A percentile compares a stretch with the other conserved stretches of the same genome.
Conservation (phyloP, 225 moss, liverwort and hornwort genomes). For the Pleurozium schreberi region DNA sequence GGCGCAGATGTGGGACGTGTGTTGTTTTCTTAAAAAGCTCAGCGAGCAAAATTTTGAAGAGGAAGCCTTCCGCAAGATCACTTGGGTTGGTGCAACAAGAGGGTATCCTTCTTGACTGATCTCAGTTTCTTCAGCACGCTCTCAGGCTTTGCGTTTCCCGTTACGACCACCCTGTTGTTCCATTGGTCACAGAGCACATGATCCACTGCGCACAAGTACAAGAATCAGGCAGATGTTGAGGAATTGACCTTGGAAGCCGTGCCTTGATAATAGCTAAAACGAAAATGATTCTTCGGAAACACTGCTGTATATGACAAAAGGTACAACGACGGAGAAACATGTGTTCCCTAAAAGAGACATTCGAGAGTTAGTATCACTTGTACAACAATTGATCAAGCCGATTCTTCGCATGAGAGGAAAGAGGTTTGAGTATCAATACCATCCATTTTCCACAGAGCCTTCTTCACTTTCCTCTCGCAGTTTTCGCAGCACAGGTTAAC, state of each 20-base stretch:
- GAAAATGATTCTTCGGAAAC: neutral
- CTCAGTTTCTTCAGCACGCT: slow-evolving; percentile 24
- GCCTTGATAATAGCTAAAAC: neutral
- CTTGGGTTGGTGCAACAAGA: slow-evolving; percentile 13
- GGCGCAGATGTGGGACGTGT: slow-evolving; percentile 24
- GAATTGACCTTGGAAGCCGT: neutral
- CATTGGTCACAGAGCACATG: slow-evolving; percentile 25
- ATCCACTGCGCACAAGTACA: slow-evolving; percentile 11
- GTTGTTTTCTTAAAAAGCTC: neutral
- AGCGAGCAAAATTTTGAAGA: neutral
- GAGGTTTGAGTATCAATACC: neutral
- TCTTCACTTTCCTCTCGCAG: slow-evolving; percentile 33
- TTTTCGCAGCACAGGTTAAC: slow-evolving; percentile 40
- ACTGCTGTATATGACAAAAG: neutral
- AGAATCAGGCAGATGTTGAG: neutral
- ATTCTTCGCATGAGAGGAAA: neutral
- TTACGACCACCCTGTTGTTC: slow-evolving; percentile 22
- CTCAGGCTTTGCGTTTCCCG: slow-evolving; percentile 26
- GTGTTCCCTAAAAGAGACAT: neutral
- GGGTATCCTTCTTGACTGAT: slow-evolving; percentile 30
- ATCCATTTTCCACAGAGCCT: slow-evolving; percentile 9
- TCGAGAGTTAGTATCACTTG: neutral
- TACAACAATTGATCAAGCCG: neutral
- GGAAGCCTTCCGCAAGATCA: neutral
- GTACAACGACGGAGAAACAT: neutral